Conservation (phyloP, 176 grass and related monocot genomes). For the Dactylis glomerata region DNA sequence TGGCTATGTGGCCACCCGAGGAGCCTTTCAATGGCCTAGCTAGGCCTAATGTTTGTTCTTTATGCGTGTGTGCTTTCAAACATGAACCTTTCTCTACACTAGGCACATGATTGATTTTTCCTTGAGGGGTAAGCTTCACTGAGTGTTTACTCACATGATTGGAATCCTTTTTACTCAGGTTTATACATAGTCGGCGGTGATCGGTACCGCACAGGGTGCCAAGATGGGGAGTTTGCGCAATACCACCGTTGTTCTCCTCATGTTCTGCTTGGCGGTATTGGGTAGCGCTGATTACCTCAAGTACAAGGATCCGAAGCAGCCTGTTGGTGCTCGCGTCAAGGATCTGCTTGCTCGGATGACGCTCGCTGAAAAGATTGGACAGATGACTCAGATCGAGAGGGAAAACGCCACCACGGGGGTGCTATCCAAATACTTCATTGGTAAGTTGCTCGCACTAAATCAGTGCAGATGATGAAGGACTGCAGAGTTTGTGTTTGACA, state of each 20-base stretch:
- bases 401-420: slow-evolving; percentile 60
- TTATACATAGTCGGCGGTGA: slow-evolving; percentile 29
- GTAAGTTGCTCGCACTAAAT: slow-evolving; percentile 4
- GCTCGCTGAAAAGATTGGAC: slow-evolving; percentile 79
- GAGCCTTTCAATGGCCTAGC: not conserved
- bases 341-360: slow-evolving; percentile 69
- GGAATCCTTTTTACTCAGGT: not conserved
- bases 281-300: slow-evolving; percentile 39
- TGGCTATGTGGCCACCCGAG: not conserved
- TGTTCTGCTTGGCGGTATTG: slow-evolving; percentile 21
- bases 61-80: not conserved
- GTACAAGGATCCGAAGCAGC: slow-evolving; percentile 76
- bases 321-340: slow-evolving; percentile 48
- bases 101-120: not conserved
- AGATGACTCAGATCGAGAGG: slow-evolving; percentile 80
- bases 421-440: slow-evolving; percentile 70
- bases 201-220: not conserved
- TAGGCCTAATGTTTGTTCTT: not conserved
- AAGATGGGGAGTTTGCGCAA: slow-evolving; percentile 53
- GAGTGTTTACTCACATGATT: not conserved
- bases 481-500: not conserved
- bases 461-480: not conserved
- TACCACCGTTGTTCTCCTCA: slow-evolving; percentile 35
- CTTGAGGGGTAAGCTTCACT: slow-evolving; percentile 1
- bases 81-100: not conserved